Evolutionary conservation across 306 rosid species (phyloP), one percentile per base, ranked within the genome.

Genomic region (Vachellia pachyceras): DNA sequence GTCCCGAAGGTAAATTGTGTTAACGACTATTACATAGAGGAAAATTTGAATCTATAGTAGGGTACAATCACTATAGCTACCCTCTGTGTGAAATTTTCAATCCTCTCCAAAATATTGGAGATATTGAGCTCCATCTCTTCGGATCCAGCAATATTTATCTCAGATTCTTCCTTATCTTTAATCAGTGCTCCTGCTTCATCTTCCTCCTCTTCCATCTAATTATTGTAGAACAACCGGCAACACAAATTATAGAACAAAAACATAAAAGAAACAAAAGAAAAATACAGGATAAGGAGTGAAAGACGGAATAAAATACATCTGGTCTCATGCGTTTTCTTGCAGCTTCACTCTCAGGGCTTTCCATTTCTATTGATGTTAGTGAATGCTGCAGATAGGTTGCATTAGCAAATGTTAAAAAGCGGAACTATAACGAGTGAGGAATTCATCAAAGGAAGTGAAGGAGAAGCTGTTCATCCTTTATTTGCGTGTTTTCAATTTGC

Each of bases 81-180:
- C 94, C 88, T 89, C 84, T 91, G 90, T 55, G 97, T 91, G 86
- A 90, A 95, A 69, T 81, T 82, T 49, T 95, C 94, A 6, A 90
- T 92, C 85, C 86, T 92, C 81, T 87, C 94, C 3, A 91, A 83
- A 76, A 91, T 84, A 47, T 82, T 90, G 81, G 87, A 63, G 82
- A 94, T 80, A 55, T 77, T 71, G 41, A 91, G 88, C 76, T 95
- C 97, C 85, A 92, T 85, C 83, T 91, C 97, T 79, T 89, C 95
- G 8, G 97, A 91, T 72, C 86, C 91, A 36, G 75, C 65, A 69
- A 75, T 33, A 49, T 69, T 61, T 0, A 81, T 72, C 79, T 83
- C 97, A 23, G 64, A 75, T 44, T 82, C 94, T 75, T 86, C 88
- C 41, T 79, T 89, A 69, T 85, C 90, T 42, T 61, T 79, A 58